Evolutionary conservation across 2,329 filamentous ascomycete genomes (phyloP).

Genomic region (Ophiostoma pallidulum): DNA sequence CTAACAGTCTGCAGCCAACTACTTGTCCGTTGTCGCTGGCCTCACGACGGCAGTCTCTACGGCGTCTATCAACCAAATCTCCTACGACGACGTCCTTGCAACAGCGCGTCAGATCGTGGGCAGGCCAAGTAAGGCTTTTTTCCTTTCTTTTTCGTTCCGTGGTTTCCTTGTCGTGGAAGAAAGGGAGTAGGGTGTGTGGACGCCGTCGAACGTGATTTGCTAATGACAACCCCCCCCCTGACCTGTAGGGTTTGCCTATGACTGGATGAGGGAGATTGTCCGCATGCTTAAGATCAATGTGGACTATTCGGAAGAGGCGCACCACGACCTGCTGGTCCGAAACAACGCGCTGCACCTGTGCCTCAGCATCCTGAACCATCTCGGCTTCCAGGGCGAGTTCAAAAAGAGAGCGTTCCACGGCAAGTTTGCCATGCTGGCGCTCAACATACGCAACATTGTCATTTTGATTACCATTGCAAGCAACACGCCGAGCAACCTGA

Average conservation of each 20-base stretch:
- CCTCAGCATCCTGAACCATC: conserved; percentile 67
- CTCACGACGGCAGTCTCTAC: conserved; percentile 45
- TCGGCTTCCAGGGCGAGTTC: conserved; percentile 61
- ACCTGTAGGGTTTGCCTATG: conserved; percentile 48
- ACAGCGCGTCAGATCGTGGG: conserved; percentile 46
- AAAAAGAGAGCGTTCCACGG: conserved; percentile 54
- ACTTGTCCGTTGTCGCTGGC: conserved; percentile 51
- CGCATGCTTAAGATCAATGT: conserved; percentile 61
- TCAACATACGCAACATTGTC: conserved; percentile 66
- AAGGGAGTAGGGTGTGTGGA: no score
- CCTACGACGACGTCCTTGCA: conserved; percentile 64
- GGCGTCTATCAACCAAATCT: conserved; percentile 34
- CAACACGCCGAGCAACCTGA: conserved; percentile 43
- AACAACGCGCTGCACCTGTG: conserved; percentile 66
- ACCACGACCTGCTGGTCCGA: conserved; percentile 61
- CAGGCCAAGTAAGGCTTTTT: conserved; percentile 25
- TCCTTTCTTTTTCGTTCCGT: not conserved
- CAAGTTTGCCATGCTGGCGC: conserved; percentile 63
- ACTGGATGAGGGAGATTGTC: conserved; percentile 58
- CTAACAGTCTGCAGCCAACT: conserved; percentile 34
- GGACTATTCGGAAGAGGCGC: conserved; percentile 71
- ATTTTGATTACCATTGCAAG: conserved; percentile 56
- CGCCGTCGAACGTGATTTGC: not conserved
- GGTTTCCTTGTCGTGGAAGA: no score
- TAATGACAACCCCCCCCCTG: not conserved